Base-by-base conservation (phyloP, 306 rosid species). In the Lupinus albus region DNA sequence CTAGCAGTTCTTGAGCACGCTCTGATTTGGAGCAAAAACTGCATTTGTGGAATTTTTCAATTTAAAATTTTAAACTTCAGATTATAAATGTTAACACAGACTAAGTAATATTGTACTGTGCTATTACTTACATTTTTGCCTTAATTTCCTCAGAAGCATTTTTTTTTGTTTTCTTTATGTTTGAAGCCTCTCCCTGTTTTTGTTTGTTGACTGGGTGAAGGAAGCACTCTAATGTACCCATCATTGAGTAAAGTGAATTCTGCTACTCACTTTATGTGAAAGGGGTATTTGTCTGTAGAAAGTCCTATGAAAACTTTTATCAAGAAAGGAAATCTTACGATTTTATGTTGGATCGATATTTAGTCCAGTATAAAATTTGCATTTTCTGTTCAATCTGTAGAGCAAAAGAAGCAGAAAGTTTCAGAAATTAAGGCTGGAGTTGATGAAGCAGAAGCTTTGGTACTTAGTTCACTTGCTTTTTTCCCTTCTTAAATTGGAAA, bases 401-500 rank as follows among this genome's bases (percentile, higher is more conserved):
- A 91, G 81, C 88, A 75, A 78, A 91, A 86, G 89, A 88, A 88
- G 81, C 96, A 91, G 53, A 84, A 81, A 30, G 30, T 84, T 67
- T 72, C 89, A 67, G 91, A 86, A 72, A 68, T 88, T 70, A 88
- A 83, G 73, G 68, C 84, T 67, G 97, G 91, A 76, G 75, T 86
- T 70, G 93, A 88, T 73, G 93, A 86, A 36, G 96, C 93, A 8
- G 93, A 91, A 61, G 72, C 88, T 51, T 78, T 82, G 96, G 96
- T 91, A 88, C 76, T 8, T 76, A 61, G 62, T 66, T 41, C 44
- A 48, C 48, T 28, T 56, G 12, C 5, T 6, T 8, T 6, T 61
- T 67, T 47, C 52, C 65, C 30, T 25, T 25, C 30, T 25, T 25
- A 25, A 25, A 65, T 64, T 67, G 15, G 67, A 41, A 76, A 47